Evolutionary conservation across 1,139 yeast genomes (phyloP).

Genomic region (Protomyces inundatus): DNA sequence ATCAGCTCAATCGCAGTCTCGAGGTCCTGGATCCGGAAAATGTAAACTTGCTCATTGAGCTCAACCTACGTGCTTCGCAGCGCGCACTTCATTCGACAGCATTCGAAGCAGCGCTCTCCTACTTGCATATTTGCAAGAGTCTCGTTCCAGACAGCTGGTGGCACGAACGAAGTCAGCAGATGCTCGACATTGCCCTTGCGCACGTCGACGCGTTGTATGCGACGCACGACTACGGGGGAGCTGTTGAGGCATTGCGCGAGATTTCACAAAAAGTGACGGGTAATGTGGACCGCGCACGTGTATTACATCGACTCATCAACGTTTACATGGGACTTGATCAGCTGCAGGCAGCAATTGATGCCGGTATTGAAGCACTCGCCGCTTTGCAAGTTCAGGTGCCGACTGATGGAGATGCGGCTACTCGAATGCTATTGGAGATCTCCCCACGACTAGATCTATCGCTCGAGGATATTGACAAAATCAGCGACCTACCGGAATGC

Average conservation of each 20-base stretch:
- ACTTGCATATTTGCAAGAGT: constrained; percentile 2
- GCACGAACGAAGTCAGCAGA: constrained; percentile 1
- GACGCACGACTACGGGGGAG: constrained; percentile 3
- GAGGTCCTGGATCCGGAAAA: not conserved
- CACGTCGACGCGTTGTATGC: constrained; percentile 22
- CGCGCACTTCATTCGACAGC: constrained; percentile 22
- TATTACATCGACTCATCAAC: constrained; percentile 8
- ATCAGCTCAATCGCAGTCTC: constrained; percentile 24
- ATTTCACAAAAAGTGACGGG: not conserved
- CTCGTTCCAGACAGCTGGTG: constrained; percentile 14
- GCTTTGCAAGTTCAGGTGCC: constrained; percentile 5
- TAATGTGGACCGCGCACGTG: not conserved
- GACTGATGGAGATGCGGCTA: not conserved
- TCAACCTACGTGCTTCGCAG: constrained; percentile 19
- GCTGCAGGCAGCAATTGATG: constrained; percentile 12
- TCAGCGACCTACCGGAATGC: not conserved
- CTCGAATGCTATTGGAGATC: not conserved
- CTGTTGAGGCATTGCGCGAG: not conserved
- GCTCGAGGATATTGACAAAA: constrained; percentile 8
- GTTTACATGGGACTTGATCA: constrained; percentile 19
- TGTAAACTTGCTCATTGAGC: constrained; percentile 2
- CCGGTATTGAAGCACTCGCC: constrained; percentile 8
- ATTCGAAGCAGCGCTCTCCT: constrained; percentile 12
- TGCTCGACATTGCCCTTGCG: constrained; percentile 5
- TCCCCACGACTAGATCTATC: constrained; percentile 6